Evolutionary conservation across 208 protist genomes (phyloP).

Genomic region (Acanthamoeba castellanii): DNA sequence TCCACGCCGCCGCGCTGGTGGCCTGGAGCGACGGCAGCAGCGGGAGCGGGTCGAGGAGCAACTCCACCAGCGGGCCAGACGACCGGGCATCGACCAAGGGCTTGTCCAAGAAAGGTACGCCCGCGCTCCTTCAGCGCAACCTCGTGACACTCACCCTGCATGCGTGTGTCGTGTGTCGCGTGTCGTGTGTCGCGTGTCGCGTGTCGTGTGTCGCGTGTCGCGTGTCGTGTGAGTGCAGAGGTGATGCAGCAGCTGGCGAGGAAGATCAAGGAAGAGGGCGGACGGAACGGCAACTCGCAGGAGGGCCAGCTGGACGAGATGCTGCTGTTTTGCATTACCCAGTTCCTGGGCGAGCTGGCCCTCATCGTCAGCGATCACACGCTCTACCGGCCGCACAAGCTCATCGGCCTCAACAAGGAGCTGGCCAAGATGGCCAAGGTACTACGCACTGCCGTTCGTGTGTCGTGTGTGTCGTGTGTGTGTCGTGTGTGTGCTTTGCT

Average conservation of each 20-base stretch:
- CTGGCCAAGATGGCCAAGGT: conserved; percentile 17
- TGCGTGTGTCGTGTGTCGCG: not conserved
- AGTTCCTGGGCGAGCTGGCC: conserved; percentile 20
- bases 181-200: not conserved
- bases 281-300: not conserved
- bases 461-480: not conserved
- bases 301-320: conserved; percentile 51
- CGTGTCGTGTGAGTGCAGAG: not conserved
- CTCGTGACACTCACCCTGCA: not conserved
- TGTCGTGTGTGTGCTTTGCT: not conserved
- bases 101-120: conserved; percentile 25
- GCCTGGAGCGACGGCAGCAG: not conserved
- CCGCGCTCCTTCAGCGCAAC: not conserved
- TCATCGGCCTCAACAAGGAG: conserved; percentile 18
- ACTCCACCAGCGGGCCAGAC: not conserved
- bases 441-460: not conserved
- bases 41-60: not conserved
- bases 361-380: conserved; percentile 47
- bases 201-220: too few relatives aligned
- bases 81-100: not conserved
- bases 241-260: conserved; percentile 17
- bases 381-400: conserved; percentile 39
- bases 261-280: conserved; percentile 36
- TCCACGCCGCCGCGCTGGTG: conserved; percentile 39
- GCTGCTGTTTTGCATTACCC: conserved; percentile 37